Conservation (phyloP, 768 basidiomycete genomes). For the Tylopilus subfusipes region DNA sequence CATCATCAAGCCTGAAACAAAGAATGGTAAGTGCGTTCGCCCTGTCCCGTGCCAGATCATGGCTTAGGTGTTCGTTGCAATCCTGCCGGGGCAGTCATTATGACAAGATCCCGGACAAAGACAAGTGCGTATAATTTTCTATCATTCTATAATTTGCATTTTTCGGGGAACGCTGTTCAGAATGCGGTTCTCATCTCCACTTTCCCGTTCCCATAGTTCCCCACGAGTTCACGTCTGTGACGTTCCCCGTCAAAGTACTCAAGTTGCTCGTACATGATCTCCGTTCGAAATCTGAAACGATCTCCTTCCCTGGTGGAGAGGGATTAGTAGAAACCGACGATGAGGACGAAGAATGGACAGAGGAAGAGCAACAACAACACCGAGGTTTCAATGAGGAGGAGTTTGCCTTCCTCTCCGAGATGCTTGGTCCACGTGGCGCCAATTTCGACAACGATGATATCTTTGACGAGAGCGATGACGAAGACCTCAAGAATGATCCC, state of each 20-base stretch:
- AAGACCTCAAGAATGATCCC: conserved; percentile 84
- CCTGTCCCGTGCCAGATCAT: conserved; percentile 5
- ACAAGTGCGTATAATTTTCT: conserved; percentile 53
- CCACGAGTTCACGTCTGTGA: conserved; percentile 77
- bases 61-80: conserved; percentile 16
- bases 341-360: conserved; percentile 92
- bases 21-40: conserved; percentile 60
- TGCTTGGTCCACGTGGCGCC: conserved; percentile 70
- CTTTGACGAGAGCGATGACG: conserved; percentile 74
- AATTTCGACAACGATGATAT: conserved; percentile 76
- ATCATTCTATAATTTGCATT: conserved; percentile 1
- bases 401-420: conserved; percentile 78
- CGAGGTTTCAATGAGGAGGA: conserved; percentile 68
- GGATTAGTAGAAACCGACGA: conserved; percentile 73
- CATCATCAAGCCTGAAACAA: conserved; percentile 75
- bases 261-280: conserved; percentile 86
- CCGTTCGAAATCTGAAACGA: conserved; percentile 71
- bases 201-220: conserved; percentile 53
- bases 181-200: conserved; percentile 19
- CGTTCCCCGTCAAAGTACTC: conserved; percentile 90
- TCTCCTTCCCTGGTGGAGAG: conserved; percentile 57
- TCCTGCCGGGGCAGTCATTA: conserved; percentile 65
- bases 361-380: conserved; percentile 68
- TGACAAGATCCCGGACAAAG: conserved; percentile 92
- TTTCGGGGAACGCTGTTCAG: neutral